A percentile compares a stretch with the other conserved stretches of the same genome.
Evolutionary conservation across 495 filamentous ascomycete species (phyloP).

Genomic region (Hyaloscypha hepaticicola): DNA sequence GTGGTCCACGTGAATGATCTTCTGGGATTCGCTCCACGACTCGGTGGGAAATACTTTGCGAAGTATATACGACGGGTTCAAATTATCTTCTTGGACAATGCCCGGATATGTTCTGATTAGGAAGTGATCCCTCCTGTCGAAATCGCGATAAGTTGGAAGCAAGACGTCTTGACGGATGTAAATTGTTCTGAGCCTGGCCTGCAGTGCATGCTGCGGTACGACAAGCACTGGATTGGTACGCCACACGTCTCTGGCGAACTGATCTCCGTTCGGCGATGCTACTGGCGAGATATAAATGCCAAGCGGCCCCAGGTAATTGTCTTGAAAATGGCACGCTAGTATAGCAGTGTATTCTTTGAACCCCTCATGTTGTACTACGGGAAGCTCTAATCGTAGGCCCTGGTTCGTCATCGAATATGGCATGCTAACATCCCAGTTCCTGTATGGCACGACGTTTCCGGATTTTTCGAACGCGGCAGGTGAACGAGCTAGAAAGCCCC

Average conservation of each 20-base stretch:
- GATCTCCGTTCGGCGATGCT: slow-evolving; percentile 1
- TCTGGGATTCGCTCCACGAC: slow-evolving; percentile 1
- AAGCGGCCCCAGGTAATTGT: slow-evolving; percentile 12
- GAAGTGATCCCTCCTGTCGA: slow-evolving; percentile 7
- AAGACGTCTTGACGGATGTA: slow-evolving; percentile 9
- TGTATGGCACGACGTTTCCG: slow-evolving; percentile 7
- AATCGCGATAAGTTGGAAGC: slow-evolving; percentile 1
- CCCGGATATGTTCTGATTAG: slow-evolving; percentile 1
- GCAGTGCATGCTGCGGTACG: slow-evolving; percentile 1
- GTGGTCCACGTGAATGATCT: slow-evolving; percentile 3
- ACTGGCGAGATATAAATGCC: slow-evolving; percentile 9
- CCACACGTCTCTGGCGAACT: slow-evolving; percentile 8
- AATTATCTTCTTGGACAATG: not conserved
- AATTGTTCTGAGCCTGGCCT: not conserved
- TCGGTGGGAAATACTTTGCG: not conserved
- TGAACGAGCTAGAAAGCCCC: slow-evolving; percentile 10
- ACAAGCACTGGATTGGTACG: not conserved
- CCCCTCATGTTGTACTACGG: not conserved
- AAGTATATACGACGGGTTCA: too few relatives aligned
- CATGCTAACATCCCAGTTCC: slow-evolving; percentile 10
- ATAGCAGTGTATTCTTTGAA: slow-evolving; percentile 4
- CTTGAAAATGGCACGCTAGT: slow-evolving; percentile 3
- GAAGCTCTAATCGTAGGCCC: slow-evolving; percentile 4
- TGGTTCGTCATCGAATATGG: slow-evolving; percentile 14
- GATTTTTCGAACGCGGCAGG: slow-evolving; percentile 10